phyloP scores from a whole-genome alignment of 1,139 yeast species.

The Sugiyamaella castrensis region DNA sequence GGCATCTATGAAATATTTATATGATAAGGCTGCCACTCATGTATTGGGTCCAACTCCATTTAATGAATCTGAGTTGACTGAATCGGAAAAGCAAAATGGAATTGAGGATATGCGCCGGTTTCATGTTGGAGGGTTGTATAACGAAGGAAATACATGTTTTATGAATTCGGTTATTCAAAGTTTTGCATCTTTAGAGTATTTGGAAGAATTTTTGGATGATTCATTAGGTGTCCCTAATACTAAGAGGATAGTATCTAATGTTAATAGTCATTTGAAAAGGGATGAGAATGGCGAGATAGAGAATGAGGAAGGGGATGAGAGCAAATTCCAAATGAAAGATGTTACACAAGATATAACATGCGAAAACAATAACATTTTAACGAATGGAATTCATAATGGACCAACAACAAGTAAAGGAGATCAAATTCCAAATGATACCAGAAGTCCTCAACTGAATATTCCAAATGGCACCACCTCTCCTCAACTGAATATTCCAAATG shows the following conservation, averaged over 20 bases:
- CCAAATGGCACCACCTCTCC: too few species aligned
- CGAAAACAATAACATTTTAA: too few species aligned
- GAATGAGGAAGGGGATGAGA: too few species aligned
- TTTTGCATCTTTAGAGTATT: conserved; percentile 68
- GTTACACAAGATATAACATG: too few species aligned
- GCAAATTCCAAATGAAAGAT: too few species aligned
- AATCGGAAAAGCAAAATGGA: conserved; percentile 27
- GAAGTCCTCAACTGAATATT: too few species aligned
- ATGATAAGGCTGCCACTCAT: conserved; percentile 29
- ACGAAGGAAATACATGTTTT: conserved; percentile 91
- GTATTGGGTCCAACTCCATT: conserved; percentile 20
- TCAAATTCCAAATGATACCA: too few species aligned
- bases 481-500: too few species aligned
- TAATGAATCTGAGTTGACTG: conserved; percentile 29
- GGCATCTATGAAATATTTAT: conserved; percentile 33
- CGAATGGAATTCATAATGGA: too few species aligned
- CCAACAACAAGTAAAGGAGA: too few species aligned
- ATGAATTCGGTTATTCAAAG: conserved; percentile 89
- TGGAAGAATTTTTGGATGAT: conserved; percentile 55
- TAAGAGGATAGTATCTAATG: background rate
- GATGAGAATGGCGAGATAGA: too few species aligned
- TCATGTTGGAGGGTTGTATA: conserved; percentile 71
- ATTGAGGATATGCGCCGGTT: conserved; percentile 29
- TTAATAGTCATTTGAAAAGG: background rate
- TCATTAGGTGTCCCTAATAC: conserved; percentile 6